These are phyloP conservation scores for Ustilago esculenta DNA, from an alignment of 1,284 basidiomycete genomes.

Conservation along the genomic window DNA sequence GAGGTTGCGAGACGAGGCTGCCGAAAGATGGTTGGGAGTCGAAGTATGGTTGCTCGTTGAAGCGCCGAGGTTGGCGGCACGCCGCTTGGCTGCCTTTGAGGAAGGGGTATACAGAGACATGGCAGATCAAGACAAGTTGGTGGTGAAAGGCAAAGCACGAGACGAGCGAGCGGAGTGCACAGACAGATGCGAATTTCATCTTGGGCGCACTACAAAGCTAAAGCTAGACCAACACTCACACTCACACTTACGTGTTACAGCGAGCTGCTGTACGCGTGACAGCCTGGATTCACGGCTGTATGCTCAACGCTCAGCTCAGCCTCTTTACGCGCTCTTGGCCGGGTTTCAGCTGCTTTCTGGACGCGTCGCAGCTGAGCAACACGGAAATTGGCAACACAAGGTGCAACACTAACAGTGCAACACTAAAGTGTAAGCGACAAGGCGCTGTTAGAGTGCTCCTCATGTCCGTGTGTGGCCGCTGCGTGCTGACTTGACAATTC, in stretches of 20 bases:
- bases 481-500: constrained; percentile 29
- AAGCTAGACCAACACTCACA: constrained; percentile 32
- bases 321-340: constrained; percentile 11
- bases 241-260: no score
- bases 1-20: constrained; percentile 23
- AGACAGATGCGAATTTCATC: constrained; percentile 15
- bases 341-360: no score
- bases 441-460: no score
- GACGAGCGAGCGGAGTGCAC: constrained; percentile 3
- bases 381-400: no score
- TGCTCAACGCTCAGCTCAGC: not conserved
- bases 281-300: not conserved
- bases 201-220: constrained; percentile 2
- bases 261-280: no score
- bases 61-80: constrained; percentile 31
- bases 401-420: no score
- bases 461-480: constrained; percentile 2
- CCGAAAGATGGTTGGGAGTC: constrained; percentile 22
- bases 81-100: constrained; percentile 41
- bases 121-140: constrained; percentile 1
- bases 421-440: no score
- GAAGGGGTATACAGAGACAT: constrained; percentile 56
- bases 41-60: constrained; percentile 28
- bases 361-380: not conserved
- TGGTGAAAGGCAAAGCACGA: not conserved